These are phyloP conservation scores for Suhomyces panamericanus DNA, from an alignment of 1,139 yeast species.

Conservation along the genomic window DNA sequence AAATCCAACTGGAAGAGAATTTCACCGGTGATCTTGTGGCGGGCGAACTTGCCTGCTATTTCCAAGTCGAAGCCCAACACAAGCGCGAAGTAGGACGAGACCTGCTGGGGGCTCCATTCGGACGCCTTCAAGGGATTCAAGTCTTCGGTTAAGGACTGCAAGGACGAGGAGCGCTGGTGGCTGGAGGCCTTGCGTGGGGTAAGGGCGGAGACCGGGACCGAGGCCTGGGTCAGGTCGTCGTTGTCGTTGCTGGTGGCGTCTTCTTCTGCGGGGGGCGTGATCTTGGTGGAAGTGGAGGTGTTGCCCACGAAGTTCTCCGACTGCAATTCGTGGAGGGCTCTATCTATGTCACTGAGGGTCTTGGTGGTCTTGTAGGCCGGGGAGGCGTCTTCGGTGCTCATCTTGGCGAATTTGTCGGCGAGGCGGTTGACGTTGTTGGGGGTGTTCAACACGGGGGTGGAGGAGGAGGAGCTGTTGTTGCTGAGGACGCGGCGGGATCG, in stretches of 20 bases:
- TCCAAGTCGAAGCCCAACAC: conserved; percentile 70
- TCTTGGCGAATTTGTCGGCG: conserved; percentile 21
- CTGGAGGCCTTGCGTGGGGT: background rate
- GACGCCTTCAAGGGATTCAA: conserved; percentile 52
- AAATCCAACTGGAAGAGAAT: conserved; percentile 84
- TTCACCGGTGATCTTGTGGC: conserved; percentile 86
- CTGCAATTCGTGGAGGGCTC: conserved; percentile 73
- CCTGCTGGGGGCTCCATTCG: conserved; percentile 87
- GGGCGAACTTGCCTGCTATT: conserved; percentile 74
- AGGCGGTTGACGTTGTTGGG: conserved; percentile 17
- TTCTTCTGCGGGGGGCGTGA: conserved; percentile 4
- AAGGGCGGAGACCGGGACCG: background rate
- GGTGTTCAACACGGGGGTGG: conserved; percentile 8
- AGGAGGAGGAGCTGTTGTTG: conserved; percentile 4
- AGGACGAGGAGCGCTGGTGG: conserved; percentile 14
- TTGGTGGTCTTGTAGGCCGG: conserved; percentile 38
- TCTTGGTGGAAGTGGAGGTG: conserved; percentile 10
- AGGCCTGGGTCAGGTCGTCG: background rate
- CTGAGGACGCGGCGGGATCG: conserved; percentile 52
- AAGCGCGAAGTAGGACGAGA: conserved; percentile 67
- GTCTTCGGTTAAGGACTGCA: conserved; percentile 30
- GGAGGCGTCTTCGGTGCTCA: conserved; percentile 20
- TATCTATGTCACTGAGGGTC: conserved; percentile 80
- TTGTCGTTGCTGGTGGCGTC: conserved; percentile 4
- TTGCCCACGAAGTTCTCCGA: conserved; percentile 24